phyloP scores from a whole-genome alignment of 306 rosid species.

The Trifolium dubium region DNA sequence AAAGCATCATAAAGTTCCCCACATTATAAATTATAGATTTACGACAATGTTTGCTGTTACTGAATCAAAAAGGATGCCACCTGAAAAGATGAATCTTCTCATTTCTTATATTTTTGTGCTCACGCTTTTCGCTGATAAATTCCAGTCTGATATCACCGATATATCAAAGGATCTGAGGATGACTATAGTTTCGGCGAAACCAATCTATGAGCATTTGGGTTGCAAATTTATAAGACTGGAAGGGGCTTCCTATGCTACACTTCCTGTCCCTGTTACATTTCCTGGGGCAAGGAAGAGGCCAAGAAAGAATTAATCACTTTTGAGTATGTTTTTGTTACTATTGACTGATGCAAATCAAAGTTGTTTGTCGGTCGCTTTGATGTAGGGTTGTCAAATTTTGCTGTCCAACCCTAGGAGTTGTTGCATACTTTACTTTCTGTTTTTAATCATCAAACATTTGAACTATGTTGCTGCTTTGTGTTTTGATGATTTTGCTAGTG shows the following conservation, averaged over 20 bases:
- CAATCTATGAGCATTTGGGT: constrained; percentile 62
- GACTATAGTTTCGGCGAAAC: constrained; percentile 31
- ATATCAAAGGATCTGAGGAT: constrained; percentile 78
- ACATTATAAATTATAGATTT: constrained; percentile 60
- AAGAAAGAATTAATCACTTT: constrained; percentile 16
- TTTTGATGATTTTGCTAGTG: no score
- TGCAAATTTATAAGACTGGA: constrained; percentile 52
- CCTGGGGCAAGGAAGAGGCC: constrained; percentile 51
- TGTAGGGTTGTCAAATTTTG: constrained; percentile 30
- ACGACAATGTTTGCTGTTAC: constrained; percentile 54
- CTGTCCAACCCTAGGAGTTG: constrained; percentile 15
- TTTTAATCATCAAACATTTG: neutral
- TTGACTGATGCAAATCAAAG: constrained; percentile 13
- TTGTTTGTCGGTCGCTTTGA: neutral
- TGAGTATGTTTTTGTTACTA: constrained; percentile 3
- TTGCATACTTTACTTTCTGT: neutral
- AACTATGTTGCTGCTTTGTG: neutral
- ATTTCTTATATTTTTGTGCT: constrained; percentile 74
- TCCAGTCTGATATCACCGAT: constrained; percentile 59
- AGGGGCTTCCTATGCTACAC: constrained; percentile 45
- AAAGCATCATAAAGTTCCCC: constrained; percentile 64
- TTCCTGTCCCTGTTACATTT: constrained; percentile 73
- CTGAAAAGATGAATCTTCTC: constrained; percentile 71
- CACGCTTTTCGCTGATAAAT: constrained; percentile 65
- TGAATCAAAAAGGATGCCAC: constrained; percentile 52